Base-by-base conservation (phyloP, 2,329 filamentous ascomycete genomes). In the Fusarium austroafricanum region DNA sequence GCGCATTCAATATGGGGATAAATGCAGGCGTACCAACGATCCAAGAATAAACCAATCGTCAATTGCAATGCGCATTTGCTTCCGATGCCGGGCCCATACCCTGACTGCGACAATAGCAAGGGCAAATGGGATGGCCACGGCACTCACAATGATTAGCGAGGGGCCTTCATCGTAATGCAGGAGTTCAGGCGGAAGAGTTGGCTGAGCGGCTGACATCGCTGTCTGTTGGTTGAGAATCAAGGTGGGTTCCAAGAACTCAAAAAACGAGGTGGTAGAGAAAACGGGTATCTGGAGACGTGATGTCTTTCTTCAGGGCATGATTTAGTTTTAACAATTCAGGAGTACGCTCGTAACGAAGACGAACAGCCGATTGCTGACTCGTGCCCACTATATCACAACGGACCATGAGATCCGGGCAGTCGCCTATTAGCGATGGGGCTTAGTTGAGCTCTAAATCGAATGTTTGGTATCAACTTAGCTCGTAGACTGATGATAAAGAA, bases 31-130 rank as follows among this genome's bases (percentile, higher is more conserved):
- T 15, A 61, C 57, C 12, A 61, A 3, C 2, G 54, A 61, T 20
- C 29, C 15, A 1, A 61, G 15, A 5, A 55, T 38, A 35, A 55
- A 21, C 11, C 58, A 62, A 12, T 55, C 59, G 3, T 62, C 55
- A 21, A 38, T 23, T 4, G 26, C 37, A 4, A 61, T 49, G 1
- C 29, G 3, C n/a, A 61, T 35, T 1, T 23, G 42, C 6, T 62
- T 61, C 6, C 47, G 40, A 2, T 53, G 38, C 0, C 59, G 43
- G 3, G 46, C 42, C 59, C 46, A 62, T 15, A 62, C 12, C 4
- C 55, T 31, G 1, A 38, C 37, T 3, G 18, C 55, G 2, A 62
- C 59, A 2, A 47, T 26, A 1, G 28, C 20, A 0, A 53, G 43
- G 0, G 40, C 17, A 0, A 54, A 52, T 2, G 55, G 55, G 5